Conservation (phyloP, 148 eudicot genomes). For the Rhododendron williamsianum region DNA sequence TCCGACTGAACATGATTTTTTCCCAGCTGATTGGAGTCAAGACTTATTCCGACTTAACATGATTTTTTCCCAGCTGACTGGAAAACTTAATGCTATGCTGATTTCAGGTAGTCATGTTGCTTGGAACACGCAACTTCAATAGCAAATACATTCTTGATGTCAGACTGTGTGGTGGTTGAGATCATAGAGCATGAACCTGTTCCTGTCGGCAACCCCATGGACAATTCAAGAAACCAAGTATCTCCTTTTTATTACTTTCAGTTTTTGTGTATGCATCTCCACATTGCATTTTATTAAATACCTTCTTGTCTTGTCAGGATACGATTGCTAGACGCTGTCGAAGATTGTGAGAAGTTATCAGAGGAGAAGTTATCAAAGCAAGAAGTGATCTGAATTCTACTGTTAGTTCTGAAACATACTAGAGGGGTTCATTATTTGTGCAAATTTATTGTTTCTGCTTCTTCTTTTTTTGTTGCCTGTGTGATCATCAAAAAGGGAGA, state of each 20-base stretch:
- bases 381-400: too few relatives aligned
- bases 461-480: too few relatives aligned
- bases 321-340: neutral
- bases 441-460: too few relatives aligned
- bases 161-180: constrained; percentile 63
- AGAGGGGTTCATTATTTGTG: too few relatives aligned
- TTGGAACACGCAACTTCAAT: constrained; percentile 63
- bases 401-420: too few relatives aligned
- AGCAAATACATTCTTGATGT: constrained; percentile 56
- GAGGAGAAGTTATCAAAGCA: neutral
- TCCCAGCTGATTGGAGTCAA: too few relatives aligned
- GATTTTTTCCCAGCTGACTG: too few relatives aligned
- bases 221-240: constrained; percentile 33
- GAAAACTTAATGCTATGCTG: neutral
- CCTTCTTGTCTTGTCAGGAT: neutral
- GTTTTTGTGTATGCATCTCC: neutral
- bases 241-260: neutral
- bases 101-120: constrained; percentile 59
- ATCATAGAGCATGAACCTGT: constrained; percentile 48
- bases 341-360: neutral
- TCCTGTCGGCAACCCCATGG: constrained; percentile 45
- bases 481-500: too few relatives aligned
- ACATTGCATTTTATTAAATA: neutral
- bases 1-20: too few relatives aligned
- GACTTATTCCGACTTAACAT: too few relatives aligned